Evolutionary conservation across 129 eudicot genomes (phyloP).

Genomic region (Logfia minima): DNA sequence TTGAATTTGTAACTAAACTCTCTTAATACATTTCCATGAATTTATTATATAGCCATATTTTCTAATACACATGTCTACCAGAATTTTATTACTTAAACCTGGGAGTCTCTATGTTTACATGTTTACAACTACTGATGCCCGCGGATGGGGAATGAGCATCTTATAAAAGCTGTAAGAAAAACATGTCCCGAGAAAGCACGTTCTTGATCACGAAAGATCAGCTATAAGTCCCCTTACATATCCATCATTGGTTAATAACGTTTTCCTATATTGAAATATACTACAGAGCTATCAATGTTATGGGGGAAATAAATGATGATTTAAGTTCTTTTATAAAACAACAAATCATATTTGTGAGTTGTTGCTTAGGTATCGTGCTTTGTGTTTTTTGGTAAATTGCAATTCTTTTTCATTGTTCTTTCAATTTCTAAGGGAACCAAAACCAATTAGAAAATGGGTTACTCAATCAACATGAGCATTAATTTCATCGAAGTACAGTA

Average conservation of each 20-base stretch:
- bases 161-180: neutral
- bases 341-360: neutral
- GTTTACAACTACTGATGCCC: too few species aligned
- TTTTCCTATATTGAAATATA: neutral
- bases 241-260: neutral
- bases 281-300: neutral
- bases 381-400: slow-evolving; percentile 5
- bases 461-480: neutral
- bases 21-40: neutral
- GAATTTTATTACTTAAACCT: too few species aligned
- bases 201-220: neutral
- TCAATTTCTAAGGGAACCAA: neutral
- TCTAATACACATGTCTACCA: neutral
- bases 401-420: neutral
- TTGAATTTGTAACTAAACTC: neutral
- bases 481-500: neutral
- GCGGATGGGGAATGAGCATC: neutral
- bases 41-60: neutral
- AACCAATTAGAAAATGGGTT: neutral
- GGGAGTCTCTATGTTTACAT: neutral
- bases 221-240: neutral
- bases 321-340: neutral
- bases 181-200: neutral
- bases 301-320: neutral
- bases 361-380: neutral